Conservation (phyloP, 2,329 filamentous ascomycete species). For the Purpureocillium takamizusanense region DNA sequence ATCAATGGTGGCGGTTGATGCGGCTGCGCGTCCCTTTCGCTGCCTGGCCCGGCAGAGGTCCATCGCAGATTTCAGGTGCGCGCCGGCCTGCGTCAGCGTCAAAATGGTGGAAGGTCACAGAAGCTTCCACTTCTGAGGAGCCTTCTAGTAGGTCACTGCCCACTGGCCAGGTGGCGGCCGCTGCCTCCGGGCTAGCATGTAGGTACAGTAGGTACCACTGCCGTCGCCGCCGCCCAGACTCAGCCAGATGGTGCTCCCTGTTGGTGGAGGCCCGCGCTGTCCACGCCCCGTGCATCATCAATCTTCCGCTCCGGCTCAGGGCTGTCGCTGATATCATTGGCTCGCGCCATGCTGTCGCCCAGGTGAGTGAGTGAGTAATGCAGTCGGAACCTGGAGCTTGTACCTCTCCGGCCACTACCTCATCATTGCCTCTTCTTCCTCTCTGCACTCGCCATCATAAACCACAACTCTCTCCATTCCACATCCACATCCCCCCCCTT, state of each 20-base stretch:
- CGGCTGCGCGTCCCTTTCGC: constrained; percentile 9
- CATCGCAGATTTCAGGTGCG: too few relatives aligned
- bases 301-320: constrained; percentile 25
- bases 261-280: not conserved
- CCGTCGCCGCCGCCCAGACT: too few relatives aligned
- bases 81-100: too few relatives aligned
- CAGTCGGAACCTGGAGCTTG: not conserved
- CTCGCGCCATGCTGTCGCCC: constrained; percentile 10
- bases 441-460: constrained; percentile 12
- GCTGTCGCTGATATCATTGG: constrained; percentile 25
- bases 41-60: constrained; percentile 2
- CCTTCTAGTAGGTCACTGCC: constrained; percentile 9
- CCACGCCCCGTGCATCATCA: constrained; percentile 17
- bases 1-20: too few relatives aligned
- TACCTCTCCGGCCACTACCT: not conserved
- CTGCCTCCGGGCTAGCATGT: not conserved
- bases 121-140: constrained; percentile 19
- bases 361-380: constrained; percentile 8
- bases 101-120: constrained; percentile 20
- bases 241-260: too few relatives aligned
- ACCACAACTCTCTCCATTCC: constrained; percentile 10
- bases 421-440: constrained; percentile 3
- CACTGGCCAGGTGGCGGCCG: not conserved
- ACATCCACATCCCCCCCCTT: not conserved
- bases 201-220: too few relatives aligned